phyloP scores from a whole-genome alignment of 208 protist genomes.

The Paratrypanosoma confusum region DNA sequence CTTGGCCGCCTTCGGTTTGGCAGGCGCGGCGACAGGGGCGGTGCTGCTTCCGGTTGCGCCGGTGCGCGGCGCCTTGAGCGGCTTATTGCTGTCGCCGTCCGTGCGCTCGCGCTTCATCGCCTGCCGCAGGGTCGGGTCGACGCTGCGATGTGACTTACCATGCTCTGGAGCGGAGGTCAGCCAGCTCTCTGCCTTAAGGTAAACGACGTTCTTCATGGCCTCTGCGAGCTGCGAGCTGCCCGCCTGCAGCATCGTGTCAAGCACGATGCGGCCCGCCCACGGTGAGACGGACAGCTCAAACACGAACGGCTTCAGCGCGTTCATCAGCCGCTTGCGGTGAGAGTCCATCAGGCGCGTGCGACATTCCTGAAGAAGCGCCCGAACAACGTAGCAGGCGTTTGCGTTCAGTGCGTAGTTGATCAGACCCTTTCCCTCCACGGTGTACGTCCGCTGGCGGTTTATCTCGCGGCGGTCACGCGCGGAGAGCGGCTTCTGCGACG shows the following conservation, averaged over 20 bases:
- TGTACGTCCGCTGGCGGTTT: constrained; percentile 58
- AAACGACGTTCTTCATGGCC: constrained; percentile 76
- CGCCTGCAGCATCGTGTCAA: constrained; percentile 65
- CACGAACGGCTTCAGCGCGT: constrained; percentile 78
- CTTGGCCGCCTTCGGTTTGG: constrained; percentile 21
- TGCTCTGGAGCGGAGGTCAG: constrained; percentile 48
- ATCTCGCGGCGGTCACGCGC: constrained; percentile 43
- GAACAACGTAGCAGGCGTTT: constrained; percentile 75
- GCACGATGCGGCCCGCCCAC: constrained; percentile 78
- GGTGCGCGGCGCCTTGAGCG: constrained; percentile 5
- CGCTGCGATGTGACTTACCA: constrained; percentile 23
- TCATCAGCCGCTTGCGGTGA: constrained; percentile 60
- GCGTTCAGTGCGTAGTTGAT: constrained; percentile 66
- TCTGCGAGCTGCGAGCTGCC: constrained; percentile 51
- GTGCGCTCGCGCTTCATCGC: constrained; percentile 63
- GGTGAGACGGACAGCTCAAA: constrained; percentile 73
- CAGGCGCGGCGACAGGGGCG: neutral
- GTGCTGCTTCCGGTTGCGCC: neutral
- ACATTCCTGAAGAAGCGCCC: constrained; percentile 63
- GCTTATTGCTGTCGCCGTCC: constrained; percentile 13
- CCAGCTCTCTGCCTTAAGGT: constrained; percentile 74
- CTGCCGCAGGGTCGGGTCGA: constrained; percentile 60
- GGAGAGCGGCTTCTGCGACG: constrained; percentile 22
- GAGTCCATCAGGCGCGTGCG: constrained; percentile 39
- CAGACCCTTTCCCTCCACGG: constrained; percentile 41